Evolutionary conservation across 1,284 basidiomycete genomes (phyloP), one percentile per base, ranked within the genome.

Genomic region (Cutaneotrichosporon spelunceum): DNA sequence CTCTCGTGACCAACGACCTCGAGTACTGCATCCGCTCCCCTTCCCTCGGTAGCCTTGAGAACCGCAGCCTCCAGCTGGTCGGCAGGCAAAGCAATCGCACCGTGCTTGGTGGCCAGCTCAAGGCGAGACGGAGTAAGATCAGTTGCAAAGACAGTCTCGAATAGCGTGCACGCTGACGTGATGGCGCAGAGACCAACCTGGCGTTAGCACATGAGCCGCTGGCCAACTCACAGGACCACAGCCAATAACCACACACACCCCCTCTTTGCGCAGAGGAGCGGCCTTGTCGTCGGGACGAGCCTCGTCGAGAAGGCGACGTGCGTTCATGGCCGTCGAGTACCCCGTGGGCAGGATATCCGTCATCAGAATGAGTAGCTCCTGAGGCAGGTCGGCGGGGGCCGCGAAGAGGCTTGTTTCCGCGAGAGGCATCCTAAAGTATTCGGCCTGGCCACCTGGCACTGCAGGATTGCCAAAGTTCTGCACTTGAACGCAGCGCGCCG

Each of bases 1-100:
- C 82, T 82, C 56, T 83, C 82, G 68, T 88, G 86, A 10, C 92
- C 91, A 10, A 94, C 93, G 36, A 91, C 84, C 85, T 94, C 78
- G 26, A 78, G 72, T 1, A 71, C 69, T 27, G 70, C 80, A 61
- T 82, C 81, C 1, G 81, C 80, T 0, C 81, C 82, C 21, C 78
- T 65, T 1, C 79, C 80, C 6, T 74, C 67, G 14, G 74, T 80
- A 14, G 67, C 68, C 59, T 69, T 49, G 6, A 68, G 57, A 0
- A 77, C 39, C 1, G 73, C 74, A 9, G 70, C 65, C 16, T 63
- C 34, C 21, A 75, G 66, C 55, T 74, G 65, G 11, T 57, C 53
- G 5, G 68, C 60, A 14, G 72, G 59, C 8, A 80, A 60, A 2
- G 79, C 70, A 27, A 71, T 78, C 0, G 80, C 78, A n/a, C 79